Evolutionary conservation across 2,329 filamentous ascomycete species (phyloP), one percentile per base, ranked within the genome.

Genomic region (Ceratocystis ficicola): DNA sequence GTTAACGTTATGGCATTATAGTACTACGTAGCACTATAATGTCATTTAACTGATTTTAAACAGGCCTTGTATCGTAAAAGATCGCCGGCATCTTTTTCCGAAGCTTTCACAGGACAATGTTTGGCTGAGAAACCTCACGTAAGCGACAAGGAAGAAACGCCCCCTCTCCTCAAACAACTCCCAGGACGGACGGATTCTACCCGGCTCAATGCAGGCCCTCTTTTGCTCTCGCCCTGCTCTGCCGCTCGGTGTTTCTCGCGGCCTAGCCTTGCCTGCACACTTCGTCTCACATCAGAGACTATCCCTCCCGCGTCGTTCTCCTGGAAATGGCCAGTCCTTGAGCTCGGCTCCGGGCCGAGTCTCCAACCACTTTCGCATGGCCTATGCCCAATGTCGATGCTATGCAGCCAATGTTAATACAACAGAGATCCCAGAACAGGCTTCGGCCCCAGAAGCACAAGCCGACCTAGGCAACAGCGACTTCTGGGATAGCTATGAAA

Each of bases 401-500:
- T 64, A 57, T 22, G n/a, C 44, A 17, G 20, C 62, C 15, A 32
- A 50, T 17, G 8, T 3, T 25, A n/a, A 6, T 5, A 5, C 15
- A 5, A 15, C 25, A 6, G 25, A 10, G 44, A 5, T 10, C 6
- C 5, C 28, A 8, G 28, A n/a, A 8, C 17, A 30, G 25, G 5
- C 55, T 30, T 28, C 3, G 17, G 12, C 30, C 15, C 28, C 15
- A 22, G 12, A 55, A 22, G 12, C 25, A 10, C 15, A 44, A 17
- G 36, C 20, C 20, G 20, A 52, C 3, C 4, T 3, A 10, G 48
- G 48, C 22, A 52, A 25, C 48, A 52, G 12, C 12, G 17, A 22
- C 22, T 66, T 66, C 22, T 62, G 36, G 65, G 36, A 63, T 7
- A 52, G 10, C 46, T 66, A 59, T 44, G 59, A 63, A 36, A 62